These are phyloP conservation scores for Aspergillus tanneri DNA, from an alignment of 2,329 filamentous ascomycete genomes.

Conservation along the genomic window DNA sequence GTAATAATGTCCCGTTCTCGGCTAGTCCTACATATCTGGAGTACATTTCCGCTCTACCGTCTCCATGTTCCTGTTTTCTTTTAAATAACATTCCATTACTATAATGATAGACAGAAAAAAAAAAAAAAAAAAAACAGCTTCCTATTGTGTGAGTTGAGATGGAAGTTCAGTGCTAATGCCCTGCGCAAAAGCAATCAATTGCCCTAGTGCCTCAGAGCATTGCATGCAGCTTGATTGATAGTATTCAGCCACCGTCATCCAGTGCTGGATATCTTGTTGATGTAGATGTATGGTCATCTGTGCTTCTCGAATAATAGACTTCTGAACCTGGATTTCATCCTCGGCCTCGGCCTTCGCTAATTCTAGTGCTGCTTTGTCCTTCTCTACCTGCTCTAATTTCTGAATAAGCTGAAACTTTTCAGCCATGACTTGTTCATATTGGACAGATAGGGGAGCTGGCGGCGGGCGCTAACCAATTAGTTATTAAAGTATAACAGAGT, in stretches of 20 bases:
- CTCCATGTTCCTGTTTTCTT: no score
- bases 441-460: neutral
- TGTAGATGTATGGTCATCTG: slow-evolving; percentile 3
- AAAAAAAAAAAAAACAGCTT: no score
- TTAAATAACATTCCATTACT: no score
- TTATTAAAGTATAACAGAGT: no score
- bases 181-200: neutral
- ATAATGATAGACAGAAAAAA: no score
- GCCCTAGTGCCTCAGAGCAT: neutral
- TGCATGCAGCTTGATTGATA: neutral
- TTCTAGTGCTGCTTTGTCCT: neutral
- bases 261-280: slow-evolving; percentile 6
- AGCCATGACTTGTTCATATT: neutral
- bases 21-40: no score
- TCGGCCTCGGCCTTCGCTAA: neutral
- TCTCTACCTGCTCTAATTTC: neutral
- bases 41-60: no score
- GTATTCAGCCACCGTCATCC: slow-evolving; percentile 7
- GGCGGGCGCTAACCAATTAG: neutral
- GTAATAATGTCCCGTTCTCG: no score
- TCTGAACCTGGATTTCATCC: neutral
- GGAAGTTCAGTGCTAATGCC: no score
- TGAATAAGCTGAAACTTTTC: neutral
- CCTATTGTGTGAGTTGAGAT: no score
- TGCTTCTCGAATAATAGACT: slow-evolving; percentile 1